Evolutionary conservation across 352 stramenopile genomes (phyloP).

Genomic region (Globisporangium nodosum): DNA sequence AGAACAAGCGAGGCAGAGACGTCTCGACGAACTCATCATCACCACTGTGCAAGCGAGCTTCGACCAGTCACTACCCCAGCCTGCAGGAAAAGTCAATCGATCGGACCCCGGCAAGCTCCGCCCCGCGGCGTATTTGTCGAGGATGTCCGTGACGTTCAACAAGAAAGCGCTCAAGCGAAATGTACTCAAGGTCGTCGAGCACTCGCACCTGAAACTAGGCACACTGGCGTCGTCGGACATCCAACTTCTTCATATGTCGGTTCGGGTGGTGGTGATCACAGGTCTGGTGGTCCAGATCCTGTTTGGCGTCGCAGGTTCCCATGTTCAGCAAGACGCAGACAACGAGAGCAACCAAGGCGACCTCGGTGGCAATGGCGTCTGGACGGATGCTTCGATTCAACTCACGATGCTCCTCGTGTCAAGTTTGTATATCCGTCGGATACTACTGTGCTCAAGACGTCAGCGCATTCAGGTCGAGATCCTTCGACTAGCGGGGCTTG

Average conservation of each 20-base stretch:
- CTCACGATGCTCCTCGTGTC: slow-evolving; percentile 7
- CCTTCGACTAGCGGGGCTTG: slow-evolving; percentile 8
- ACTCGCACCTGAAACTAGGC: slow-evolving; percentile 25
- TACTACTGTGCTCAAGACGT: slow-evolving; percentile 7
- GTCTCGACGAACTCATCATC: neutral
- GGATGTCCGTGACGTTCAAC: slow-evolving; percentile 15
- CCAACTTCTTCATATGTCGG: slow-evolving; percentile 11
- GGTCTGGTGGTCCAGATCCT: slow-evolving; percentile 8
- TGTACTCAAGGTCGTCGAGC: slow-evolving; percentile 9
- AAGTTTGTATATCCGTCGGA: slow-evolving; percentile 19
- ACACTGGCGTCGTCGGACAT: slow-evolving; percentile 20
- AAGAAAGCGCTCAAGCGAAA: slow-evolving; percentile 28
- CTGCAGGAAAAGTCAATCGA: neutral
- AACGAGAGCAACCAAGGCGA: slow-evolving; percentile 7
- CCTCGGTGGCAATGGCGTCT: slow-evolving; percentile 9
- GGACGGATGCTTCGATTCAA: slow-evolving; percentile 7
- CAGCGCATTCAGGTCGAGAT: slow-evolving; percentile 22
- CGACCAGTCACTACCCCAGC: neutral
- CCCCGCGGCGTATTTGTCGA: no score
- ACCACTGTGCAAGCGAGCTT: neutral
- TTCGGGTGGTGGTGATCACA: slow-evolving; percentile 15
- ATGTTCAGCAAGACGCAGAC: neutral
- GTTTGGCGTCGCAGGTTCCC: slow-evolving; percentile 6
- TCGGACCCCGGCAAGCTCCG: no score
- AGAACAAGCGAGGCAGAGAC: neutral